Conservation (phyloP, 2,329 filamentous ascomycete species). For the Aspergillus melleus region DNA sequence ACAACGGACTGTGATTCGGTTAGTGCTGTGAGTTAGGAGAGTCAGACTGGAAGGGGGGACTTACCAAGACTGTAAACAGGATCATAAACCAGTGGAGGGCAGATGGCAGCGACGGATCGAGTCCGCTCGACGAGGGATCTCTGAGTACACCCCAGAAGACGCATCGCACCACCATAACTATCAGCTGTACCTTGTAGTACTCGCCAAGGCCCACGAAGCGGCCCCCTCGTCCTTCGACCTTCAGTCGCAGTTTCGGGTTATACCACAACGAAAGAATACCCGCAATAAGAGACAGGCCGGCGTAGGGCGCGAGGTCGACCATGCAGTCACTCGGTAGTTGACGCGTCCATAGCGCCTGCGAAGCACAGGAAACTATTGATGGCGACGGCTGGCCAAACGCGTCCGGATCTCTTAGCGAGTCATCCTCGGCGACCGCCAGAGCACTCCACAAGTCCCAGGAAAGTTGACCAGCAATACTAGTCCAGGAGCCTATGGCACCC, state of each 20-base stretch:
- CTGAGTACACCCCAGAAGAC: conserved; percentile 46
- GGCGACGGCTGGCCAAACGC: conserved; percentile 11
- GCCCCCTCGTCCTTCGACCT: conserved; percentile 43
- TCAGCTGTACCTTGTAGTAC: conserved; percentile 50
- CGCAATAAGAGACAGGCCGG: conserved; percentile 41
- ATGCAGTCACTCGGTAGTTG: conserved; percentile 30
- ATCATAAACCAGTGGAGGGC: conserved; percentile 43
- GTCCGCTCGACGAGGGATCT: conserved; percentile 36
- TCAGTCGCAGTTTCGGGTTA: conserved; percentile 49
- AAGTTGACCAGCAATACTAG: conserved; percentile 45
- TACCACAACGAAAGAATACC: conserved; percentile 50
- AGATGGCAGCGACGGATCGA: conserved; percentile 31
- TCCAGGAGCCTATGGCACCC: conserved; percentile 46
- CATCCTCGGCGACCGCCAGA: conserved; percentile 20
- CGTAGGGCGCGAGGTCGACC: conserved; percentile 33
- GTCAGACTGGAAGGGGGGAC: background rate
- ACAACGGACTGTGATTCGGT: conserved; percentile 34
- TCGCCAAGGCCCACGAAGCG: conserved; percentile 44
- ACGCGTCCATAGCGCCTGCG: conserved; percentile 17
- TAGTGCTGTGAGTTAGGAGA: conserved; percentile 13
- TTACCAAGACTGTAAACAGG: conserved; percentile 40
- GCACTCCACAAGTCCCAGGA: conserved; percentile 42
- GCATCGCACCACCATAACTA: conserved; percentile 46
- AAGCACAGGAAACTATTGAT: conserved; percentile 24
- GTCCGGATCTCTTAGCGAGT: conserved; percentile 13